Conservation (phyloP, 2,329 filamentous ascomycete genomes). For the Alternaria postmessia region DNA sequence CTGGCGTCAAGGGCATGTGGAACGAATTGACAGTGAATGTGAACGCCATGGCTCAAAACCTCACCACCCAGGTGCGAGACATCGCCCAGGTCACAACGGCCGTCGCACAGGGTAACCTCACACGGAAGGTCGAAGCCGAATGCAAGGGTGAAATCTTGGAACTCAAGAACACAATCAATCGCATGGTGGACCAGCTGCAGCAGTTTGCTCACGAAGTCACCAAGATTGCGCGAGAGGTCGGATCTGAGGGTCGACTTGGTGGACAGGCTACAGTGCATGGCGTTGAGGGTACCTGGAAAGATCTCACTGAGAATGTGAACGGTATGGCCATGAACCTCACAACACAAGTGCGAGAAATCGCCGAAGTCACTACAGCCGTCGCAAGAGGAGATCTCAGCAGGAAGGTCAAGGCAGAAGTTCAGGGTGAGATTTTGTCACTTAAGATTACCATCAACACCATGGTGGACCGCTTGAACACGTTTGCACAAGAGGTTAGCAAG, state of each 20-base stretch:
- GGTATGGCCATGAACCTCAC: conserved; percentile 62
- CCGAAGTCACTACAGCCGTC: conserved; percentile 62
- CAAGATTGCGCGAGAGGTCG: conserved; percentile 62
- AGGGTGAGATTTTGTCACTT: conserved; percentile 64
- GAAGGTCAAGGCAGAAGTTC: conserved; percentile 61
- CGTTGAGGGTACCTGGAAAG: conserved; percentile 63
- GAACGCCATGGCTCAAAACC: conserved; percentile 63
- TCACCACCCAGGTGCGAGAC: conserved; percentile 62
- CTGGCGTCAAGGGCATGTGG: conserved; percentile 72
- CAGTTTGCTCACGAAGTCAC: conserved; percentile 63
- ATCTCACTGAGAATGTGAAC: conserved; percentile 63
- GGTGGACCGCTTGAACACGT: conserved; percentile 70
- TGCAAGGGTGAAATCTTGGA: conserved; percentile 62
- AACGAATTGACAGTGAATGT: conserved; percentile 68
- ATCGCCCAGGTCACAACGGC: conserved; percentile 63
- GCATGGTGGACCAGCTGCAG: conserved; percentile 62
- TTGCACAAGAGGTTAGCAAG: conserved; percentile 71
- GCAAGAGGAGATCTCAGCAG: conserved; percentile 61
- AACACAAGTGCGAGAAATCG: conserved; percentile 62
- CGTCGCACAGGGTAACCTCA: conserved; percentile 61
- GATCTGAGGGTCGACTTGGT: conserved; percentile 60
- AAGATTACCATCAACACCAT: conserved; percentile 86
- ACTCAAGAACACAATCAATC: conserved; percentile 62
- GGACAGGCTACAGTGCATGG: conserved; percentile 62
- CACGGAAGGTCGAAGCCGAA: conserved; percentile 60